These are phyloP conservation scores for Euphorbia corollata DNA, from an alignment of 441 rosid species.

Conservation along the genomic window DNA sequence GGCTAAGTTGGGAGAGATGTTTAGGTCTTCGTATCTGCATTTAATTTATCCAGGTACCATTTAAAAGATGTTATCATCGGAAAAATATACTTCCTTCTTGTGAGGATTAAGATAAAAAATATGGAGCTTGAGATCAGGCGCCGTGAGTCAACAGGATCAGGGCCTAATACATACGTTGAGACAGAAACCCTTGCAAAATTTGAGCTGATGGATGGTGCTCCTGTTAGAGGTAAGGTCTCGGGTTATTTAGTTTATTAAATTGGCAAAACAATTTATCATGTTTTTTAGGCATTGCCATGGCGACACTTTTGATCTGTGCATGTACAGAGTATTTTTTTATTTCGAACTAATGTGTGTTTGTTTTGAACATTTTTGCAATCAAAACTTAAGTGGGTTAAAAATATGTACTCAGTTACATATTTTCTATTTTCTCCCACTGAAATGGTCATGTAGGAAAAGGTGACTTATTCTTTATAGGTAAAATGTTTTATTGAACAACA, in stretches of 20 bases:
- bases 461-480: too few species aligned
- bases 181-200: conserved; percentile 95
- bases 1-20: conserved; percentile 1
- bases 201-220: conserved; percentile 98
- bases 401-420: too few species aligned
- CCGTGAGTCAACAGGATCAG: conserved; percentile 92
- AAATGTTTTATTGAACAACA: too few species aligned
- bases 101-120: conserved; percentile 89
- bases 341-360: neutral
- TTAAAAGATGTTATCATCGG: conserved; percentile 91
- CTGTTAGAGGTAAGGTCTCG: conserved; percentile 67
- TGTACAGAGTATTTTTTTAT: too few species aligned
- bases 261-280: neutral
- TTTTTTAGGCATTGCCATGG: neutral
- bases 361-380: too few species aligned
- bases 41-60: conserved; percentile 64
- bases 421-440: too few species aligned
- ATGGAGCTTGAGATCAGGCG: conserved; percentile 99
- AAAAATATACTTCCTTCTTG: conserved; percentile 84
- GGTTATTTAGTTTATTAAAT: neutral
- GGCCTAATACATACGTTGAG: conserved; percentile 90
- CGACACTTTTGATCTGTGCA: neutral
- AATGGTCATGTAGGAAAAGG: too few species aligned
- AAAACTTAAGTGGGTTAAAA: too few species aligned
- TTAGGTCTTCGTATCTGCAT: neutral